These are phyloP conservation scores for Ogataea henricii DNA, from an alignment of 805 yeast genomes.

Conservation along the genomic window DNA sequence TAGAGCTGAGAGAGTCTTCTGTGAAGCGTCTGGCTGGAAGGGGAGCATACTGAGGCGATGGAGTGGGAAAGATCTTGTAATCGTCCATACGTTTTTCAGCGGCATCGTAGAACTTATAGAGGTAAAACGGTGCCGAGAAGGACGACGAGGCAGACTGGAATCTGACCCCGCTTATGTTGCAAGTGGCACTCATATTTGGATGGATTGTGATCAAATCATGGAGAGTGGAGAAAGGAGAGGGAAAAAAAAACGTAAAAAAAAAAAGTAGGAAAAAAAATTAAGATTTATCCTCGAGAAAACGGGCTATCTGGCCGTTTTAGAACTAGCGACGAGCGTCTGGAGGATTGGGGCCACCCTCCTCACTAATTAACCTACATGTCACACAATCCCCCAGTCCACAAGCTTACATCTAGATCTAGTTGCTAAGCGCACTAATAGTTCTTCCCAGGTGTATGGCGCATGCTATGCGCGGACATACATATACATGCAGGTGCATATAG, in stretches of 20 bases:
- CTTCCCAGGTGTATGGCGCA: not conserved
- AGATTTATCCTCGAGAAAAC: not conserved
- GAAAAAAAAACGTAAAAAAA: not conserved
- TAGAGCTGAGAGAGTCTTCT: not conserved
- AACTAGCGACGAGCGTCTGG: constrained; percentile 1
- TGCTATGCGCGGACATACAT: not conserved
- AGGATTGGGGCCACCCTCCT: not conserved
- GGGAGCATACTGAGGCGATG: constrained; percentile 5
- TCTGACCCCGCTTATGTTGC: constrained; percentile 6
- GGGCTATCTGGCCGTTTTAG: constrained; percentile 8
- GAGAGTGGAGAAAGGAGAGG: not conserved
- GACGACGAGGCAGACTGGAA: constrained; percentile 5
- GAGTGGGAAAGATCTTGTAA: constrained; percentile 29
- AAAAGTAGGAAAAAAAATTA: not conserved
- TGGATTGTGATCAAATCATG: not conserved
- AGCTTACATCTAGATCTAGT: constrained; percentile 3
- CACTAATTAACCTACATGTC: not conserved
- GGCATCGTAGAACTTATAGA: constrained; percentile 25
- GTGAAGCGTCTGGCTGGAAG: not conserved
- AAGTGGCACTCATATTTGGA: constrained; percentile 9
- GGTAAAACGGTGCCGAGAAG: constrained; percentile 23
- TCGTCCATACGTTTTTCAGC: constrained; percentile 22
- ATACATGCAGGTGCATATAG: constrained; percentile 2
- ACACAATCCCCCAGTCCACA: constrained; percentile 4
- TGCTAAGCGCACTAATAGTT: constrained; percentile 2